These are phyloP conservation scores for Vanderwaltozyma yarrowii DNA, from an alignment of 805 yeast species.

Conservation along the genomic window DNA sequence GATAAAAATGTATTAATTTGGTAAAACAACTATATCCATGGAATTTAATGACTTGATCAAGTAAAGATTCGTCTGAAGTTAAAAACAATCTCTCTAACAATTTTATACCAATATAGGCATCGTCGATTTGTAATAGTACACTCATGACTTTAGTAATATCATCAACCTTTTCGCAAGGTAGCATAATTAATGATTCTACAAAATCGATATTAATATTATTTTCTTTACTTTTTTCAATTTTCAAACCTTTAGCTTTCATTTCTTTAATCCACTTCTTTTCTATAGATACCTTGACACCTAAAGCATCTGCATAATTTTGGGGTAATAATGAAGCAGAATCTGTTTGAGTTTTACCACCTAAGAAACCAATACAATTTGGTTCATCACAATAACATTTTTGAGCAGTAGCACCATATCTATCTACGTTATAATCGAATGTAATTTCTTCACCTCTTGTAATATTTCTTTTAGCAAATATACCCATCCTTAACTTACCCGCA, in stretches of 20 bases:
- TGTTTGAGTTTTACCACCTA: constrained; percentile 97
- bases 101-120: constrained; percentile 49
- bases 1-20: constrained; percentile 38
- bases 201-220: constrained; percentile 54
- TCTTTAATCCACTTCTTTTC: constrained; percentile 65
- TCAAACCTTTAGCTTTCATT: constrained; percentile 40
- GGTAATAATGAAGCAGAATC: constrained; percentile 81
- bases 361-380: constrained; percentile 79
- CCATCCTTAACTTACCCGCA: constrained; percentile 83
- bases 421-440: constrained; percentile 78
- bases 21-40: constrained; percentile 83
- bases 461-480: constrained; percentile 75
- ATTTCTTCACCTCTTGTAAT: constrained; percentile 78
- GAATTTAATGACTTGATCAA: constrained; percentile 53
- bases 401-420: constrained; percentile 88
- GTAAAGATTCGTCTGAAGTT: constrained; percentile 35
- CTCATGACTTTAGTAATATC: constrained; percentile 76
- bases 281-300: constrained; percentile 59
- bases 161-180: constrained; percentile 34
- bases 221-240: constrained; percentile 36
- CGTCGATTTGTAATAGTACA: constrained; percentile 69
- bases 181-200: constrained; percentile 47
- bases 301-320: constrained; percentile 71
- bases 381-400: constrained; percentile 95
- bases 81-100: constrained; percentile 57